These are phyloP conservation scores for Kwoniella sp. DNA, from an alignment of 768 basidiomycete species.

Conservation along the genomic window DNA sequence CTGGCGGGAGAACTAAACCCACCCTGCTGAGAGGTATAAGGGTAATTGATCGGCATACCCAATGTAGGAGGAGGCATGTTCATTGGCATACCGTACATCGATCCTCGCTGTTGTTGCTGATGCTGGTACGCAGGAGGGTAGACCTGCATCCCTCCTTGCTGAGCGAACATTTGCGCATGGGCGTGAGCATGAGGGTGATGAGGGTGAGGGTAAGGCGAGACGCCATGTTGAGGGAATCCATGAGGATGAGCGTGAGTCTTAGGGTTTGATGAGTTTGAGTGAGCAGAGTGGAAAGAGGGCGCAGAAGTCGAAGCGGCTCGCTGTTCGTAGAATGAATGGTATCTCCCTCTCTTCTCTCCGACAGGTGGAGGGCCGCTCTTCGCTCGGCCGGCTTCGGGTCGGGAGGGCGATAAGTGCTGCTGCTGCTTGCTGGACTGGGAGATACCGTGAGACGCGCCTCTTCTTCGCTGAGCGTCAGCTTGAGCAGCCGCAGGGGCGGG, in stretches of 20 bases:
- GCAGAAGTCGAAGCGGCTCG: slow-evolving; percentile 8
- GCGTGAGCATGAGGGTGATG: slow-evolving; percentile 7
- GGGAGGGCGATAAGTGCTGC: not conserved
- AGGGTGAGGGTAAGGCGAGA: slow-evolving; percentile 9
- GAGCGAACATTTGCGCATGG: slow-evolving; percentile 2
- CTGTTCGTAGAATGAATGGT: slow-evolving; percentile 35
- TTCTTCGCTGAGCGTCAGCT: not conserved
- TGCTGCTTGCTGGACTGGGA: not conserved
- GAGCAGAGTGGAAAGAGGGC: slow-evolving; percentile 4
- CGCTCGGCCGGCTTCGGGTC: slow-evolving; percentile 9
- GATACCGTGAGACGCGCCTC: not conserved
- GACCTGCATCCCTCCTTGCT: slow-evolving; percentile 2
- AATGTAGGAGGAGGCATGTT: not conserved
- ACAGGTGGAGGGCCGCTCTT: slow-evolving; percentile 3
- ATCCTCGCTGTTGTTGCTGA: slow-evolving; percentile 6
- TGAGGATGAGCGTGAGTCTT: slow-evolving; percentile 10
- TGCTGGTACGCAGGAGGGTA: slow-evolving; percentile 3
- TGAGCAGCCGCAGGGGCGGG: slow-evolving; percentile 6
- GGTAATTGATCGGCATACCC: not conserved
- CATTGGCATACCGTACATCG: slow-evolving; percentile 13
- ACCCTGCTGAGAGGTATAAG: not conserved
- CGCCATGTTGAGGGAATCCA: not conserved
- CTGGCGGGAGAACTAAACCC: not conserved
- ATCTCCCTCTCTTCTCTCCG: slow-evolving; percentile 8
- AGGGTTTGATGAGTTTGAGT: slow-evolving; percentile 1